These are phyloP conservation scores for Coleophoma crateriformis DNA, from an alignment of 2,329 filamentous ascomycete genomes.

Conservation along the genomic window DNA sequence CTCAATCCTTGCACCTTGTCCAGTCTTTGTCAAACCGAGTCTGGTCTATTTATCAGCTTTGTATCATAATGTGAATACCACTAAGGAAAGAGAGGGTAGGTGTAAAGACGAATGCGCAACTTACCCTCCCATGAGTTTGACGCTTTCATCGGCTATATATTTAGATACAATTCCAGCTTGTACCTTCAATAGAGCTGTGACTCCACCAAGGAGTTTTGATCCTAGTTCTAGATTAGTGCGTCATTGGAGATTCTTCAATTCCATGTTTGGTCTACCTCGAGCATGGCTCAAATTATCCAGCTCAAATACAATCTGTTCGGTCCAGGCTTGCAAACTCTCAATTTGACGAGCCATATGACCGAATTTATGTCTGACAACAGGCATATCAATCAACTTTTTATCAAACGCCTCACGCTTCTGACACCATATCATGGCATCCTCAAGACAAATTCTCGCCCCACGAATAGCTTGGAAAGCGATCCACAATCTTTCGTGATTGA, in stretches of 20 bases:
- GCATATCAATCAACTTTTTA: not conserved
- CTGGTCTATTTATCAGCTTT: no score
- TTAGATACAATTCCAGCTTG: not conserved
- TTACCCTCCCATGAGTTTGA: not conserved
- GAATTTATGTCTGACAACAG: not conserved
- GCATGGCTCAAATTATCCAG: not conserved
- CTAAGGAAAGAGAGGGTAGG: no score
- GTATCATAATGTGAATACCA: no score
- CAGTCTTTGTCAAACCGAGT: conserved; percentile 11
- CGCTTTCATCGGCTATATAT: not conserved
- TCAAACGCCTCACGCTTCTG: not conserved
- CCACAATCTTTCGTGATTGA: not conserved
- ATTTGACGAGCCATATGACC: not conserved
- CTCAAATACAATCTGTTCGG: not conserved
- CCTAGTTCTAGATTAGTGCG: not conserved
- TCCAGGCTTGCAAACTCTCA: not conserved
- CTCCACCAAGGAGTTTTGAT: not conserved
- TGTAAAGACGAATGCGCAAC: no score
- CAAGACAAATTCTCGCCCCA: not conserved
- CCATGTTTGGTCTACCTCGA: not conserved
- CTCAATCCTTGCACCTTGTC: conserved; percentile 32
- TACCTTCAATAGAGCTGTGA: not conserved
- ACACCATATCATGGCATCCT: not conserved
- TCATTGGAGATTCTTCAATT: not conserved
- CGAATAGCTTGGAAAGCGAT: not conserved